These are phyloP conservation scores for Candida xyloterini DNA, from an alignment of 805 yeast species.

Conservation along the genomic window DNA sequence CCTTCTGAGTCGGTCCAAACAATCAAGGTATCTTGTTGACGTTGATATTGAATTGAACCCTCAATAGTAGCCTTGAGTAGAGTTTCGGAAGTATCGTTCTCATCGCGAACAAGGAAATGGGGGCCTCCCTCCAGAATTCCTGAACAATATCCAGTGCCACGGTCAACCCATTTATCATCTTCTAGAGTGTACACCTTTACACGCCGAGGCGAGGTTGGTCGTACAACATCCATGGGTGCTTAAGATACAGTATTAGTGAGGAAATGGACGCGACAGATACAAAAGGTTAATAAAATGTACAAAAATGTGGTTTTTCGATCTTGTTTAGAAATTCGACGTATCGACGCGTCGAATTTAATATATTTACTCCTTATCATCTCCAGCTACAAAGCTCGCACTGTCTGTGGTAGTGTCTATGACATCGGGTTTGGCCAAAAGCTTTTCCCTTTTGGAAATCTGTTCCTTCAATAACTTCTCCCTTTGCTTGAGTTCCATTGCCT, in stretches of 20 bases:
- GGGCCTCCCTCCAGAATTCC: slow-evolving; percentile 63
- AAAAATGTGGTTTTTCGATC: slow-evolving; percentile 4
- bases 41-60: slow-evolving; percentile 79
- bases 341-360: slow-evolving; percentile 5
- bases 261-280: slow-evolving; percentile 2
- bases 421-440: slow-evolving; percentile 5
- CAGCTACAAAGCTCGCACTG: slow-evolving; percentile 20
- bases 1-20: slow-evolving; percentile 85
- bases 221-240: slow-evolving; percentile 17
- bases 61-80: slow-evolving; percentile 65
- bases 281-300: slow-evolving; percentile 1
- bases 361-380: slow-evolving; percentile 17
- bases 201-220: slow-evolving; percentile 53
- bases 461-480: slow-evolving; percentile 57
- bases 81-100: slow-evolving; percentile 53
- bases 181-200: slow-evolving; percentile 88
- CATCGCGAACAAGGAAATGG: slow-evolving; percentile 69
- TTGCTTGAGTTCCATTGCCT: slow-evolving; percentile 67
- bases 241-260: not conserved
- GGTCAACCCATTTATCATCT: slow-evolving; percentile 84
- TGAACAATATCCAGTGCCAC: slow-evolving; percentile 87
- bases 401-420: slow-evolving; percentile 9
- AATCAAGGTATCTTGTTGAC: slow-evolving; percentile 90
- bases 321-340: slow-evolving; percentile 2
- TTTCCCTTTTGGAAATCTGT: slow-evolving; percentile 27